Conservation (phyloP, 2,329 filamentous ascomycete species). For the Scedosporium boydii region DNA sequence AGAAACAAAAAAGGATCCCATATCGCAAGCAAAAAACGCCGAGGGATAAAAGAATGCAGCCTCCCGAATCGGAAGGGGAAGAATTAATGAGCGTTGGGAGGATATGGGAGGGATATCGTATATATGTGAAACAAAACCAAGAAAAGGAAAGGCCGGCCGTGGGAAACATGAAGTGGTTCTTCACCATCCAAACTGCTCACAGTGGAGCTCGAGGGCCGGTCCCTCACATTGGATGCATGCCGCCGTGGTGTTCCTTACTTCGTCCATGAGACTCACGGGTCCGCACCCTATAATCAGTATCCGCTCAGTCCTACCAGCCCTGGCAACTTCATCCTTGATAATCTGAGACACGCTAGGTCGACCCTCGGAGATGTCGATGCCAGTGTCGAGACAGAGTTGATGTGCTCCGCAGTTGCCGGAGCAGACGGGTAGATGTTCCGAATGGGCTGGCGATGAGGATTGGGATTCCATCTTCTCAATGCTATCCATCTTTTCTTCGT, state of each 20-base stretch:
- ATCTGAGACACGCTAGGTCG: conserved; percentile 28
- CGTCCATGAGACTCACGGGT: conserved; percentile 29
- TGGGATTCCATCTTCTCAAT: conserved; percentile 12
- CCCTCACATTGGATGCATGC: conserved; percentile 27
- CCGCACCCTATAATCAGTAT: conserved; percentile 37
- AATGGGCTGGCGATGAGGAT: conserved; percentile 5
- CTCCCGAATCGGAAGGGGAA: not conserved
- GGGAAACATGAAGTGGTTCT: not conserved
- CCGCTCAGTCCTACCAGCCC: conserved; percentile 18
- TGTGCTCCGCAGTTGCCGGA: conserved; percentile 4
- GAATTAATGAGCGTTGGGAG: not conserved
- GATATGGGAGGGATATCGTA: not conserved
- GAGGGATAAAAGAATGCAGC: not conserved
- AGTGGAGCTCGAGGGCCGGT: conserved; percentile 36
- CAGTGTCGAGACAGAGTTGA: conserved; percentile 9
- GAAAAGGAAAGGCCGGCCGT: not conserved
- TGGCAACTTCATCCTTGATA: conserved; percentile 21
- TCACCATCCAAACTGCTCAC: conserved; percentile 37
- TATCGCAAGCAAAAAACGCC: not conserved
- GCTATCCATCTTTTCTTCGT: not conserved
- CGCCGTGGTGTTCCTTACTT: conserved; percentile 31
- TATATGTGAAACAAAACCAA: not conserved
- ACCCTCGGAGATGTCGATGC: conserved; percentile 18
- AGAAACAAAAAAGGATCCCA: not conserved
- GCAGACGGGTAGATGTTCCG: not conserved